Base-by-base conservation (phyloP, 2,329 filamentous ascomycete genomes). In the Huntiella decipiens region DNA sequence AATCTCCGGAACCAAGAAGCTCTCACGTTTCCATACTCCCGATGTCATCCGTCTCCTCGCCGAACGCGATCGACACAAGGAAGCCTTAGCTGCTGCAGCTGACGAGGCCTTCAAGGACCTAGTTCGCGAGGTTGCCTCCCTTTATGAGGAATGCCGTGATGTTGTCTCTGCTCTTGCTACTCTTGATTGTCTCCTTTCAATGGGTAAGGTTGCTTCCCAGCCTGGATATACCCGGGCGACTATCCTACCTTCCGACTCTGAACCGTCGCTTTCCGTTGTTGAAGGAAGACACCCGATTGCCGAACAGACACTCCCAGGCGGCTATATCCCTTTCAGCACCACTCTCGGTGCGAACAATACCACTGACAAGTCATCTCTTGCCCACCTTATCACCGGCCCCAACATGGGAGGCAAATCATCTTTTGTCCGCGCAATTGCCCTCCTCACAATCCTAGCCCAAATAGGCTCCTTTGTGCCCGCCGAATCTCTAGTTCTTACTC, bases 361-460 rank as follows among this genome's bases (percentile, higher is more conserved):
- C 5, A 12, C n/a, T 1, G 42, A 7, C 32, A 11, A 35, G 28
- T 13, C 39, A 15, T 73, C 76, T 0, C 71, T 82, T 4, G 84
- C 85, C 2, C 74, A 95, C 53, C 78, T 96, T 47, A 79, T 98
- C 55, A 98, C 91, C 0, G 91, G 91, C 0, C 91, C 91, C 28
- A 98, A 98, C 64, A 98, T 98, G 91, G 91, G 91, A 55, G 91
- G 91, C 47, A 98, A 98, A 59, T 94, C 85, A n/a, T 91, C 82
- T 48, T 98, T 94, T 60, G 88, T 98, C 16, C 84, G 91, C 45
- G 83, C 87, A 53, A 77, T 93, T 38, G 88, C 91, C 7, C 74
- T 98, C 5, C 85, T 96, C 51, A 74, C 82, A 41, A 87, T 98
- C 55, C 87, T 98, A 66, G 86, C 85, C 5, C 91, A 98, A 58